Evolutionary conservation across 2,329 filamentous ascomycete genomes (phyloP), one percentile per base, ranked within the genome.

Genomic region (Penicillium sp.): DNA sequence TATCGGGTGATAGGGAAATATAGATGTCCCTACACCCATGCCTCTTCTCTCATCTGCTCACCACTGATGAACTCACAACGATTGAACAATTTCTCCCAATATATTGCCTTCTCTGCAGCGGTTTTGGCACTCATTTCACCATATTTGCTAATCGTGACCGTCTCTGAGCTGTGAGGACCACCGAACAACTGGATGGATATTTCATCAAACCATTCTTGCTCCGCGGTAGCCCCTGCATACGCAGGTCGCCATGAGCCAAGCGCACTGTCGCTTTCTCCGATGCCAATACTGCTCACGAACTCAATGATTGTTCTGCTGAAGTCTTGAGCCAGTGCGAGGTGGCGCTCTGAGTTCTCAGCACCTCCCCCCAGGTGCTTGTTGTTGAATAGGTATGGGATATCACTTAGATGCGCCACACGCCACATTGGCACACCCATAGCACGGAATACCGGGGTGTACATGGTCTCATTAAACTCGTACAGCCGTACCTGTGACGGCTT

Each of bases 321-420:
- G 3, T 41, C 11, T 52, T 17, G 19, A 9, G 44, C 46, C n/a
- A 68, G 44, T 11, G 35, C 46, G 23, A 60, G 54, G n/a, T 66
- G 59, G 2, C 21, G 30, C 2, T 26, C 49, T 3, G 66, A 68
- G 26, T 66, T 67, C 48, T 67, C 52, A 3, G 49, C 53, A 57
- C 60, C 52, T 1, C 57, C 62, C n/a, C 35, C 38, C 5, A 69
- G 50, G 26, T 61, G 30, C 5, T 48, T 41, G 7, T 54, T 55
- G 30, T 71, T 72, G 35, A 75, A 51, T 13, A 73, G 66, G 45
- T 76, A 75, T 0, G 74, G 74, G 26, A 76, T 75, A 64, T 76
- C 73, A 44, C 70, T 73, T 7, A 76, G 66, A 49, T 76, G 75
- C 5, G 71, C 67, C 1, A 76, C 73, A 17, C 71, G 66, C 75